Evolutionary conservation across 1,284 basidiomycete genomes (phyloP), one percentile per base, ranked within the genome.

Genomic region (Ceratorhiza oryzae-sativae): DNA sequence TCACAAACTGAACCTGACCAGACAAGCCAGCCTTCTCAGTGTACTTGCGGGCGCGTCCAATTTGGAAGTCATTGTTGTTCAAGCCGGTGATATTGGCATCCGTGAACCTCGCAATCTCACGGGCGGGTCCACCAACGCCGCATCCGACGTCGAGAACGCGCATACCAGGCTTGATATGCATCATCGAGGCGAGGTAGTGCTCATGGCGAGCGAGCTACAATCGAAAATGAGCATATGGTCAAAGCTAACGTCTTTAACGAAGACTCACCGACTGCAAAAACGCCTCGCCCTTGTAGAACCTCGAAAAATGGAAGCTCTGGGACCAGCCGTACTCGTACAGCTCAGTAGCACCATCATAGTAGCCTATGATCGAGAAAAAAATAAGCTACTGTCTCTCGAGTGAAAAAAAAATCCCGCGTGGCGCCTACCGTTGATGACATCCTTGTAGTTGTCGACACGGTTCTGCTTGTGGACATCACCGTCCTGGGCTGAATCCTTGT

Each of bases 1-100:
- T 92, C 73, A 89, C 90, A 79, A 91, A 98, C 60, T 86, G 85
- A 53, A 98, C 86, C 81, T 94, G 90, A 75, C 88, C 83, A 73
- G 90, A 85, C 45, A 98, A 85, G 2, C 91, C 93, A 27, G 90
- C 93, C 76, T 86, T 84, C 77, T 87, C 85, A 65, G 97, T 95
- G 82, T 98, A 96, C 80, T 87, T 88, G 76, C 87, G 86, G 3
- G 96, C 97, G 34, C 94, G 88, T 71, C 88, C 86, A 70, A 98
- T 84, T 83, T 99, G 97, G 86, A 94, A 98, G 77, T 92, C 92
- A 82, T 99, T 99, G 87, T 98, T 98, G 86, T 98, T 98, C 76
- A 98, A 77, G 56, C 97, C 97, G 76, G 94, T 85, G 76, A 99
- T 90, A 75, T 90, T 85, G 70, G 87, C 91, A 80, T 96, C 96